Percentiles rank a stretch among this genome's conserved stretches.
phyloP scores from a whole-genome alignment of 176 grass and related monocot species.

The Cenchrus americanus region DNA sequence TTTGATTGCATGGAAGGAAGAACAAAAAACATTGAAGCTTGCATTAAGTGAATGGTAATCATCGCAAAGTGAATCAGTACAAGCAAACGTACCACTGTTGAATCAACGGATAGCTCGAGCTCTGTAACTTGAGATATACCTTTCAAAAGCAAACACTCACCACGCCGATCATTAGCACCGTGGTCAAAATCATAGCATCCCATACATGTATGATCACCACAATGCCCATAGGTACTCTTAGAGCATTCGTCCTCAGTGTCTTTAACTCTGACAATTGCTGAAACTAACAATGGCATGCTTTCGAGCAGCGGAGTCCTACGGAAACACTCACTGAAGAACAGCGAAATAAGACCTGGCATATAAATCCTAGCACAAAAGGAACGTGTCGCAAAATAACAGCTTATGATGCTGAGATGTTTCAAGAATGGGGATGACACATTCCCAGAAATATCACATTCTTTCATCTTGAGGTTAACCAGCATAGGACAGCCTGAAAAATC shows the following conservation, averaged over 20 bases:
- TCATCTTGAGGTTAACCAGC: not conserved
- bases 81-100: not conserved
- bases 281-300: slow-evolving; percentile 3
- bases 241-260: not conserved
- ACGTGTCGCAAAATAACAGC: not conserved
- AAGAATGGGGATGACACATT: slow-evolving; percentile 1
- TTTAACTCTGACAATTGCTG: not conserved
- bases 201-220: not conserved
- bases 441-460: not conserved
- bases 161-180: not conserved
- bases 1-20: too few relatives aligned
- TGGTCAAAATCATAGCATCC: not conserved
- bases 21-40: too few relatives aligned
- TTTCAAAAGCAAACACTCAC: not conserved
- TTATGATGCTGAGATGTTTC: not conserved
- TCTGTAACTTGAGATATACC: not conserved
- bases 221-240: not conserved
- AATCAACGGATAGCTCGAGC: not conserved
- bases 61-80: not conserved
- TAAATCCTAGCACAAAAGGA: not conserved
- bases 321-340: not conserved
- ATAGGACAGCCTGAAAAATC: not conserved
- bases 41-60: too few relatives aligned
- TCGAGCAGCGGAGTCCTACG: not conserved
- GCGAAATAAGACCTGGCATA: not conserved